phyloP scores from a whole-genome alignment of 768 basidiomycete genomes.

The Coprinopsis sp. region DNA sequence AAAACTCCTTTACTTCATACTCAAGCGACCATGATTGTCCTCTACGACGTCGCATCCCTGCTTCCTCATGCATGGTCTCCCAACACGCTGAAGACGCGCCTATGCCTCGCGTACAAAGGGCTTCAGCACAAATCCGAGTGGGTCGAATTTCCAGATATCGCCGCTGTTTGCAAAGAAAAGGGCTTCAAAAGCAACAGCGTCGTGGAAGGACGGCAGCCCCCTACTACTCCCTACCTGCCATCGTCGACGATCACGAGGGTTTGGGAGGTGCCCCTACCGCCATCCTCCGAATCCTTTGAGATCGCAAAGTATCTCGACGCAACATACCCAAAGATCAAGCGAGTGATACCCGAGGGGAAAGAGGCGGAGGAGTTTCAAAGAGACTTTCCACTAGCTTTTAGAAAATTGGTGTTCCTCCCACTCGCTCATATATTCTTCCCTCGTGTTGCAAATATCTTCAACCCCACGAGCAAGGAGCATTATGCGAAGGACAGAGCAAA shows the following conservation, averaged over 20 bases:
- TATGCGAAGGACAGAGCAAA: too few species aligned
- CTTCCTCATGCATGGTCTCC: slow-evolving; percentile 6
- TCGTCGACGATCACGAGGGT: slow-evolving; percentile 30
- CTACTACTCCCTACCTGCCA: slow-evolving; percentile 41
- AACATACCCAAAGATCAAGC: slow-evolving; percentile 39
- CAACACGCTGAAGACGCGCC: slow-evolving; percentile 9
- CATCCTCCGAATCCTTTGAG: slow-evolving; percentile 37
- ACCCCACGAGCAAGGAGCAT: too few species aligned
- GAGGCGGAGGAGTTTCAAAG: not conserved
- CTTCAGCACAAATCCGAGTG: slow-evolving; percentile 40
- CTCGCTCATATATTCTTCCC: too few species aligned
- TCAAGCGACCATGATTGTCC: not conserved
- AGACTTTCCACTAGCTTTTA: too few species aligned
- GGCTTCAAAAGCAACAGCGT: slow-evolving; percentile 28
- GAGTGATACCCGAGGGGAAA: slow-evolving; percentile 27
- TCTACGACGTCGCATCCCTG: slow-evolving; percentile 5
- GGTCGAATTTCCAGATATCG: slow-evolving; percentile 50
- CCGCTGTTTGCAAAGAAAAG: slow-evolving; percentile 22
- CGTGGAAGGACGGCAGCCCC: slow-evolving; percentile 25
- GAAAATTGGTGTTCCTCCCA: too few species aligned
- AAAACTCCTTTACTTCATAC: not conserved
- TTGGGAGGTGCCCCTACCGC: slow-evolving; percentile 7
- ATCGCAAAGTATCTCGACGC: slow-evolving; percentile 51
- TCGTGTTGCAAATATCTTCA: too few species aligned
- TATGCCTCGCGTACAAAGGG: slow-evolving; percentile 30